A percentile compares a stretch with the other conserved stretches of the same genome.
phyloP scores from a whole-genome alignment of 2,329 filamentous ascomycete species.

The Chalaropsis ovoidea region DNA sequence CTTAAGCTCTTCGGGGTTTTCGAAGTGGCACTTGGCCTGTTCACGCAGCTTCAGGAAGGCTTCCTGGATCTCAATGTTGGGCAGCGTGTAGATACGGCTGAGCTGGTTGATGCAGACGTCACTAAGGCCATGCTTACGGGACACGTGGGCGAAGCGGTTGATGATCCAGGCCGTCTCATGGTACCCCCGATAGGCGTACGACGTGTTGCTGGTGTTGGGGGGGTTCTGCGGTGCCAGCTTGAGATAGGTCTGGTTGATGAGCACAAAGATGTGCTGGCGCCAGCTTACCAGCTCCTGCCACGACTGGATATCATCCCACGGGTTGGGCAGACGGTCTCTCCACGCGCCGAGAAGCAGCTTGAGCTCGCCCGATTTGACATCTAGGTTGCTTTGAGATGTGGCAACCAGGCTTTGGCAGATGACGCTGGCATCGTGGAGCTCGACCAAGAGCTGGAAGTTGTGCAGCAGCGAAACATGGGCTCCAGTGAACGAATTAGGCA shows the following conservation, averaged over 20 bases:
- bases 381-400: constrained; percentile 76
- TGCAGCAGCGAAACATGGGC: constrained; percentile 91
- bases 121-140: constrained; percentile 88
- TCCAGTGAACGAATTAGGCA: constrained; percentile 87
- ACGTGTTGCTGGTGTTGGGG: constrained; percentile 76
- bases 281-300: constrained; percentile 99
- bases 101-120: constrained; percentile 97
- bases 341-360: constrained; percentile 90
- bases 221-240: constrained; percentile 63
- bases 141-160: constrained; percentile 95
- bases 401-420: constrained; percentile 84
- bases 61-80: constrained; percentile 99
- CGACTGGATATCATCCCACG: constrained; percentile 98
- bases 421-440: constrained; percentile 92
- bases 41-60: constrained; percentile 97
- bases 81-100: constrained; percentile 93
- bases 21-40: constrained; percentile 97
- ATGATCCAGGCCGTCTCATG: constrained; percentile 99
- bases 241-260: constrained; percentile 93
- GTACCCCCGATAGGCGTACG: constrained; percentile 92
- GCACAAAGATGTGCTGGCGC: constrained; percentile 95
- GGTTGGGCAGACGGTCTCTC: constrained; percentile 89
- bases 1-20: constrained; percentile 83
- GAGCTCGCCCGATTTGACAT: constrained; percentile 88
- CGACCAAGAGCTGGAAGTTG: constrained; percentile 95